Evolutionary conservation across 169 alveolate genomes (phyloP).

Genomic region (Babesia ovis): DNA sequence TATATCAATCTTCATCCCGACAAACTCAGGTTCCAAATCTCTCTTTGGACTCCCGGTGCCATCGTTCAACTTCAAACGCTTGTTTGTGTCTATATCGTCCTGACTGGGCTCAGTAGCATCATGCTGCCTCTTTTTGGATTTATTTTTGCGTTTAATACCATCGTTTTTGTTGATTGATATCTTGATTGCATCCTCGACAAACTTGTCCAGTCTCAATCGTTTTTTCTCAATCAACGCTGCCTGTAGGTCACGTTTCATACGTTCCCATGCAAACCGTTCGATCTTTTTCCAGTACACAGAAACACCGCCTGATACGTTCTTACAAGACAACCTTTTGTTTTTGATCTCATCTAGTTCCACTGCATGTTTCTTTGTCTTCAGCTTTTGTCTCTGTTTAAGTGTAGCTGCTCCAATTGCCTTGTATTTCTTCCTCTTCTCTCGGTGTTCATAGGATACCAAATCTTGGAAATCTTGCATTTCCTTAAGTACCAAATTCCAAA

Average conservation of each 20-base stretch:
- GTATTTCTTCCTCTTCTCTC: slow-evolving; percentile 70
- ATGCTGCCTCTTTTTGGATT: neutral
- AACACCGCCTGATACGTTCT: slow-evolving; percentile 60
- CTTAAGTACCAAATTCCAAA: slow-evolving; percentile 46
- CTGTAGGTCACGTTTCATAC: slow-evolving; percentile 72
- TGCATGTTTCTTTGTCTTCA: slow-evolving; percentile 35
- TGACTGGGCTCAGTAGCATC: neutral
- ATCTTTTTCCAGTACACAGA: slow-evolving; percentile 78
- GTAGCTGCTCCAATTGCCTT: slow-evolving; percentile 56
- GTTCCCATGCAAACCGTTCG: slow-evolving; percentile 78
- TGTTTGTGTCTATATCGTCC: neutral
- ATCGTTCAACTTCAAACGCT: neutral
- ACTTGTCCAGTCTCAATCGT: slow-evolving; percentile 71
- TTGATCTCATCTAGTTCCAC: slow-evolving; percentile 61
- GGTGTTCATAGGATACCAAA: slow-evolving; percentile 72
- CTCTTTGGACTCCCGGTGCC: neutral
- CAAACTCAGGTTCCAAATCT: neutral
- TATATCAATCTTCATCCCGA: neutral
- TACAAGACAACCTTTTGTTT: slow-evolving; percentile 40
- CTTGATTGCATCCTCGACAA: slow-evolving; percentile 77
- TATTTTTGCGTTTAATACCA: slow-evolving; percentile 9
- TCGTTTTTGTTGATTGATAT: slow-evolving; percentile 38
- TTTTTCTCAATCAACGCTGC: slow-evolving; percentile 70
- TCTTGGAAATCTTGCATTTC: slow-evolving; percentile 79
- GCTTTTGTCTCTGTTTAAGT: slow-evolving; percentile 50